Evolutionary conservation across 2,329 filamentous ascomycete species (phyloP).

Genomic region (Pyricularia grisea): DNA sequence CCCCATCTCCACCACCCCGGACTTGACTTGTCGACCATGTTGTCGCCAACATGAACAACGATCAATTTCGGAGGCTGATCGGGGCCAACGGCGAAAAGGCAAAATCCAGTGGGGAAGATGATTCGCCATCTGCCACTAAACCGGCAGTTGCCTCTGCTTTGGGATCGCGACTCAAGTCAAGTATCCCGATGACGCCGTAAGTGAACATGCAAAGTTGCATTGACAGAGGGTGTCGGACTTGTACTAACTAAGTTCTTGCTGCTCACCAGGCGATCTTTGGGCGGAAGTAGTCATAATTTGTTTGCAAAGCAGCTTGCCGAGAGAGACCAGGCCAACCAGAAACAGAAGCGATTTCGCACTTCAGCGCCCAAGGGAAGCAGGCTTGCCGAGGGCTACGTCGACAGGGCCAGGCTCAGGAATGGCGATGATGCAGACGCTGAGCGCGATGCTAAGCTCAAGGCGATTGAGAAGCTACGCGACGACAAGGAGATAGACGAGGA

Average conservation of each 20-base stretch:
- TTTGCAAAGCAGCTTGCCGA: constrained; percentile 83
- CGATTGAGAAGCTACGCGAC: constrained; percentile 74
- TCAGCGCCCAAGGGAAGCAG: constrained; percentile 76
- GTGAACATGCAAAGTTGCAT: constrained; percentile 19
- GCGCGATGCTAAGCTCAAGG: constrained; percentile 58
- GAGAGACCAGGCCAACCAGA: constrained; percentile 44
- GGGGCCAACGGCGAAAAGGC: constrained; percentile 36
- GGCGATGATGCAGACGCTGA: constrained; percentile 42
- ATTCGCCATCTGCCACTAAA: constrained; percentile 15
- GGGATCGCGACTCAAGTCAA: constrained; percentile 69
- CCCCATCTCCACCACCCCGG: not conserved
- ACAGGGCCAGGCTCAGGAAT: constrained; percentile 60
- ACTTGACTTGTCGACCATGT: not conserved
- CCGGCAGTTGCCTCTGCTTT: constrained; percentile 38
- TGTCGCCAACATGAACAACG: constrained; percentile 69
- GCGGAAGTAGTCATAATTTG: constrained; percentile 35
- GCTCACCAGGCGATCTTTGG: constrained; percentile 51
- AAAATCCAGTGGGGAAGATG: constrained; percentile 16
- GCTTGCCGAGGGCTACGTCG: constrained; percentile 71
- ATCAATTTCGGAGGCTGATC: constrained; percentile 80
- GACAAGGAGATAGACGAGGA: constrained; percentile 72
- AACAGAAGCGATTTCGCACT: constrained; percentile 66
- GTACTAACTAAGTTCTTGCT: not conserved
- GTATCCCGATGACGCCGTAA: constrained; percentile 91
- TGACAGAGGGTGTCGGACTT: not conserved